These are phyloP conservation scores for Microbotryomycetes sp. DNA, from an alignment of 1,284 basidiomycete genomes.

Conservation along the genomic window DNA sequence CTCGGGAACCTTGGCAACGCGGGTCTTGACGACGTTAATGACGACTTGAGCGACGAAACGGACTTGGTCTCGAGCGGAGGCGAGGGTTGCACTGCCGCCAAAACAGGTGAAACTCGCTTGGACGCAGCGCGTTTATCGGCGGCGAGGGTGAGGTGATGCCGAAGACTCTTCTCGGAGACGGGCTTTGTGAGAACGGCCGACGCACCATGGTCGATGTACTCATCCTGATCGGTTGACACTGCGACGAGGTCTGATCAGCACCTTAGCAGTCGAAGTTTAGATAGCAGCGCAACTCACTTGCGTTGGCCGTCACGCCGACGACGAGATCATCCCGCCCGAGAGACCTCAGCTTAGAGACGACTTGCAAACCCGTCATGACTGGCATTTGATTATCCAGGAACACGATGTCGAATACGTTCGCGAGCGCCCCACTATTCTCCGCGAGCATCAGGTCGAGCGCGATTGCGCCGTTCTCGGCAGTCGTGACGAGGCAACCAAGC, in stretches of 20 bases:
- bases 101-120: no score
- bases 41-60: no score
- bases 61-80: no score
- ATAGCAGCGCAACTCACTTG: constrained; percentile 38
- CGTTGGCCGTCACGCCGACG: constrained; percentile 44
- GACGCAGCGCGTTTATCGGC: not conserved
- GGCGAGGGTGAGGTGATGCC: not conserved
- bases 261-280: no score
- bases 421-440: constrained; percentile 6
- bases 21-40: no score
- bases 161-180: not conserved
- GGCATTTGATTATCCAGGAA: constrained; percentile 77
- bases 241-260: no score
- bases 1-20: no score
- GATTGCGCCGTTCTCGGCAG: constrained; percentile 76
- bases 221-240: not conserved
- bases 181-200: not conserved
- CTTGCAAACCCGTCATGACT: constrained; percentile 65
- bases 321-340: constrained; percentile 49
- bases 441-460: constrained; percentile 65
- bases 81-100: no score
- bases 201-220: not conserved
- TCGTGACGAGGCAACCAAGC: constrained; percentile 64
- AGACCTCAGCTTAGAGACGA: constrained; percentile 57
- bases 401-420: constrained; percentile 54